A percentile compares a stretch with the other conserved stretches of the same genome.
These are phyloP conservation scores for Pyrenophora seminiperda DNA, from an alignment of 2,329 filamentous ascomycete genomes.

Conservation along the genomic window DNA sequence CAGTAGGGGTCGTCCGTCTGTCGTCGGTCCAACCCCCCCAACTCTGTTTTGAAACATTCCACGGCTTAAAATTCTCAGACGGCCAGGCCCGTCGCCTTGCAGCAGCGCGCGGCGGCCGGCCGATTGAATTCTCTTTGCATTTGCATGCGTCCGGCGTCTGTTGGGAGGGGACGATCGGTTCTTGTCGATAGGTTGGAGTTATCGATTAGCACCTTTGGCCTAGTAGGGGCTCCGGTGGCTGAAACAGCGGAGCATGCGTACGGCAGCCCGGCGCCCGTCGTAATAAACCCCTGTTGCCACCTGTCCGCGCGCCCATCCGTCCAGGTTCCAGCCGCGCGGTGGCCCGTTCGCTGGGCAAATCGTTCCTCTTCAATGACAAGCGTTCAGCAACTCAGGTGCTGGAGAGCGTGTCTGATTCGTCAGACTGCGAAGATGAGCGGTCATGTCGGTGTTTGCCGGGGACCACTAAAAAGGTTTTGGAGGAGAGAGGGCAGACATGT, in stretches of 20 bases:
- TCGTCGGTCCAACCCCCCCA: too few relatives aligned
- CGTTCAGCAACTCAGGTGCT: constrained; percentile 11
- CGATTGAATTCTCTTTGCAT: constrained; percentile 8
- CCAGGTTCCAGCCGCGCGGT: constrained; percentile 17
- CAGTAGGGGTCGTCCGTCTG: too few relatives aligned
- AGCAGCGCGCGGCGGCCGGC: too few relatives aligned
- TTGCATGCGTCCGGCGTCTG: constrained; percentile 10
- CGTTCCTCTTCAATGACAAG: constrained; percentile 12
- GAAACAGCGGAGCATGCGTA: constrained; percentile 25
- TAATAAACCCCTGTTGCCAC: constrained; percentile 13
- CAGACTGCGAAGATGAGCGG: constrained; percentile 4
- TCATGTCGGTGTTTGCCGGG: constrained; percentile 12
- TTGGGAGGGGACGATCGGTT: constrained; percentile 16
- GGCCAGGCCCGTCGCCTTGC: neutral
- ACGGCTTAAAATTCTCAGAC: constrained; percentile 8
- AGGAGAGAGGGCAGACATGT: neutral
- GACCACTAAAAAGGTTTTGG: constrained; percentile 7
- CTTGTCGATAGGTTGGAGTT: constrained; percentile 18
- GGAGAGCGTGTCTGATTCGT: constrained; percentile 18
- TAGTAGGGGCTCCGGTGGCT: constrained; percentile 19
- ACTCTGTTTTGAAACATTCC: constrained; percentile 8
- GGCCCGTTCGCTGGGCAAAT: constrained; percentile 13
- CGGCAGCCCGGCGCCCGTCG: constrained; percentile 16
- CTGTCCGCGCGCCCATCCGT: too few relatives aligned
- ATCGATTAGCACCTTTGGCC: constrained; percentile 23